A percentile compares a stretch with the other conserved stretches of the same genome.
phyloP scores from a whole-genome alignment of 176 grass and related monocot genomes.

The Aegilops sharonensis region DNA sequence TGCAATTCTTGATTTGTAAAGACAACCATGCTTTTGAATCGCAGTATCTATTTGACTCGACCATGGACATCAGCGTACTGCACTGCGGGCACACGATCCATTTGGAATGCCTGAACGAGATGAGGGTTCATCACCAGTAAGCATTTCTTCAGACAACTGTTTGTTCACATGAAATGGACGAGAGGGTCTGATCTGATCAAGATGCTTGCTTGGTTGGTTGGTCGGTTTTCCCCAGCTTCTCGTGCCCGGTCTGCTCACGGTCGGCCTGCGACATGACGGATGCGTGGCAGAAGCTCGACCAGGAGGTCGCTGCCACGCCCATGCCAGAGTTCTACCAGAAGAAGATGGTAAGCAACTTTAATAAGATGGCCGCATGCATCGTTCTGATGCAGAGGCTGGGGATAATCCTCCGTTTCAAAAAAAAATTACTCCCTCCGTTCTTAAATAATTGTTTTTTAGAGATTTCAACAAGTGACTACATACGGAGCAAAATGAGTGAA shows the following conservation, averaged over 20 bases:
- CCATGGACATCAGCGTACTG: slow-evolving; percentile 72
- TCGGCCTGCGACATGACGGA: slow-evolving; percentile 71
- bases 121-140: slow-evolving; percentile 75
- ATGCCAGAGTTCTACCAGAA: slow-evolving; percentile 76
- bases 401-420: too few relatives aligned
- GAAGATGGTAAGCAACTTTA: slow-evolving; percentile 61
- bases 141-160: slow-evolving; percentile 12
- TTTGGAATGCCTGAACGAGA: slow-evolving; percentile 71
- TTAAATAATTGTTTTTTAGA: too few relatives aligned
- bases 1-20: neutral
- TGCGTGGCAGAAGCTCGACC: slow-evolving; percentile 68
- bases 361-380: too few relatives aligned
- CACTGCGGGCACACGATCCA: slow-evolving; percentile 82
- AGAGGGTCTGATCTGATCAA: neutral
- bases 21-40: neutral
- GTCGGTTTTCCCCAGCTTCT: slow-evolving; percentile 45
- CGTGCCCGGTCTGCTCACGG: slow-evolving; percentile 81
- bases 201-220: neutral
- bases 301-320: slow-evolving; percentile 69
- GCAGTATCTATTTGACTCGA: slow-evolving; percentile 91
- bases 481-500: too few relatives aligned
- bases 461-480: too few relatives aligned
- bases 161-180: neutral
- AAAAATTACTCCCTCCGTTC: too few relatives aligned
- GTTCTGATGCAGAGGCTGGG: too few relatives aligned